phyloP scores from a whole-genome alignment of 352 stramenopile species.

The Globisporangium orthogonon region DNA sequence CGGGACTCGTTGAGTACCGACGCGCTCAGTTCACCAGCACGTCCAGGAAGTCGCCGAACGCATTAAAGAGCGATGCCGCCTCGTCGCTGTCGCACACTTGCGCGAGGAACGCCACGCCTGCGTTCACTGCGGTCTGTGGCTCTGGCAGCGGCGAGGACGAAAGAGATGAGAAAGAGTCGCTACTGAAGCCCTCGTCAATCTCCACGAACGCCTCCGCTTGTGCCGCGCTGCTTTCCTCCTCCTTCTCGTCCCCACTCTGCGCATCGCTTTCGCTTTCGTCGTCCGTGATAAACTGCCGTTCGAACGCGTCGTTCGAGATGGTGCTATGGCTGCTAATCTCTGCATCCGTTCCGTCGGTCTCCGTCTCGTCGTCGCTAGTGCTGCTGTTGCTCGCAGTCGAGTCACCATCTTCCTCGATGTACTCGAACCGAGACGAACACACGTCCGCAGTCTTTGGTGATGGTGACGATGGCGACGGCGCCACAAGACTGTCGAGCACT shows the following conservation, averaged over 20 bases:
- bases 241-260: constrained; percentile 14
- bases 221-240: background rate
- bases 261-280: constrained; percentile 16
- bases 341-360: background rate
- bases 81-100: constrained; percentile 56
- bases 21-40: constrained; percentile 33
- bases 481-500: constrained; percentile 25
- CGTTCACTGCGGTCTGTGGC: constrained; percentile 29
- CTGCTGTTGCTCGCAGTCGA: constrained; percentile 9
- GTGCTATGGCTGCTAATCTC: constrained; percentile 8
- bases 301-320: constrained; percentile 16
- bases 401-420: constrained; percentile 12
- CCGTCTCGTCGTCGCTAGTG: constrained; percentile 11
- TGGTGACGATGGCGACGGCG: background rate
- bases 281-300: constrained; percentile 3
- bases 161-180: background rate
- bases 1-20: too few species aligned
- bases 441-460: background rate
- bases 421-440: constrained; percentile 28
- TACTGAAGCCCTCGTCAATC: constrained; percentile 4
- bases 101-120: constrained; percentile 43
- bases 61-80: constrained; percentile 56
- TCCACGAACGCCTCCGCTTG: constrained; percentile 12
- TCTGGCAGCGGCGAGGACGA: background rate
- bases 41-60: constrained; percentile 65